Conservation (phyloP, 345 rosid genomes). For the Melastoma malabathricum region DNA sequence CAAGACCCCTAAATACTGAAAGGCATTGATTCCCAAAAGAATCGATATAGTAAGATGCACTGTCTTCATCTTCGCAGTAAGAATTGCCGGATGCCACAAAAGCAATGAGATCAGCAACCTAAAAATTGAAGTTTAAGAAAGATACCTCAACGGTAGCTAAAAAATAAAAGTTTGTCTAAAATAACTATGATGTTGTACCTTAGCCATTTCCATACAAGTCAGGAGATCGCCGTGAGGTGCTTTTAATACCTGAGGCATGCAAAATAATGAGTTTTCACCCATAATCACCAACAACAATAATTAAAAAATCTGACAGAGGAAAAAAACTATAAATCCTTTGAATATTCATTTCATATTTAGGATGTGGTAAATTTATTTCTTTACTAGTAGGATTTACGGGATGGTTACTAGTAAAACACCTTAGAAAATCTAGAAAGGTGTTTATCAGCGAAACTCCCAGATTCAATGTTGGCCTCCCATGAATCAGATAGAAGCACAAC, state of each 20-base stretch:
- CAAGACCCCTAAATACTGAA: constrained; percentile 74
- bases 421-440: no score
- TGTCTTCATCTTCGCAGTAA: constrained; percentile 50
- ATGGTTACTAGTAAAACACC: no score
- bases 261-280: neutral
- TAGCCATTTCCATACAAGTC: constrained; percentile 89
- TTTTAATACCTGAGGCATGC: constrained; percentile 38
- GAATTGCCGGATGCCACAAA: constrained; percentile 75
- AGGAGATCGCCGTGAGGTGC: constrained; percentile 77
- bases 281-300: no score
- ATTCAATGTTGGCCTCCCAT: no score
- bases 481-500: no score
- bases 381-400: no score
- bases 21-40: constrained; percentile 77
- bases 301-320: no score
- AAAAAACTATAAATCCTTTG: no score
- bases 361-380: no score
- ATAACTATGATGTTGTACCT: constrained; percentile 26
- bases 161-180: no score
- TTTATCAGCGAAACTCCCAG: no score
- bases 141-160: neutral
- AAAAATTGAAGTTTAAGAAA: neutral
- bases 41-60: constrained; percentile 37
- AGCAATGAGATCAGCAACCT: constrained; percentile 95
- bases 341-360: no score